Evolutionary conservation across 257 asterid genomes (phyloP), one percentile per base, ranked within the genome.

Genomic region (Capsicum pubescens): DNA sequence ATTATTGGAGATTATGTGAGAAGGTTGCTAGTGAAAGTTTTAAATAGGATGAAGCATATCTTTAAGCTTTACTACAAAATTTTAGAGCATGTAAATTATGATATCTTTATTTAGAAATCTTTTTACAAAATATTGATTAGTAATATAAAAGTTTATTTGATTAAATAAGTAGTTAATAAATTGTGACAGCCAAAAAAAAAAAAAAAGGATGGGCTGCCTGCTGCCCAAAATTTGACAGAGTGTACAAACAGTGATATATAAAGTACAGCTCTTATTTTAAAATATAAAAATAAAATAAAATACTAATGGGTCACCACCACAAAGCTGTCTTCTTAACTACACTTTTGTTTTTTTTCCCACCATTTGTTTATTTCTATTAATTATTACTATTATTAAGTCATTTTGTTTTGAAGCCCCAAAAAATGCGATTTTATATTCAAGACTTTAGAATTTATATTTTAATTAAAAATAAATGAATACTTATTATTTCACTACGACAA

Each of bases 171-270:
- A 14, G 17, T 21, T 2, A 19, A 7, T 42, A 4, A 82, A 68
- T 11, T 67, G 84, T 82, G 80, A 82, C 46, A 14, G 48, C 6
- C 26, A n/a, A 68, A 14, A 71, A 17, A n/a, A 68, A 14, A 71
- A 17, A 26, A 1, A 26, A 26, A 10, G 50, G 21, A 4, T 7
- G 42, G 80, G 69, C 17, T 83, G 82, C 85, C 82, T 72, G 85
- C 68, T 83, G 82, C 85, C 85, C 85, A 46, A 46, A 70, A 71
- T 39, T 42, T 15, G 82, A 71, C 85, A 55, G 85, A 15, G 85
- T 68, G 80, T 68, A 44, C 10, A 36, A 50, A 52, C 35, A 46
- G 21, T 0, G n/a, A 71, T 19, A 42, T 50, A 56, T 52, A 21
- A 58, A 83, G 16, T 83, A 56, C 52, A 83, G 61, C 80, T 71